These are phyloP conservation scores for Mortierella sp. DNA, from an alignment of 371 early-diverging fungal genomes.

Conservation along the genomic window DNA sequence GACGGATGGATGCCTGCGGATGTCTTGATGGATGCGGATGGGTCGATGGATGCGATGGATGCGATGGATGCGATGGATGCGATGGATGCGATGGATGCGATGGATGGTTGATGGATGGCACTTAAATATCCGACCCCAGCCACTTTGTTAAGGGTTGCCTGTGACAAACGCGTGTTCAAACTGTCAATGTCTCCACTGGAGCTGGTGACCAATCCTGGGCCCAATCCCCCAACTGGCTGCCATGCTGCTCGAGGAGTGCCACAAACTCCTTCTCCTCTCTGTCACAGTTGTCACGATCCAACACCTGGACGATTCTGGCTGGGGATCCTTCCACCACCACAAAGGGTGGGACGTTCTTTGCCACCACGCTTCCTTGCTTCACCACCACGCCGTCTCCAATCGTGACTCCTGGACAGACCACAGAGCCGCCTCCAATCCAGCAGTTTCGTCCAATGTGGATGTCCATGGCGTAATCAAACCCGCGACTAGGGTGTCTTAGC, in stretches of 20 bases:
- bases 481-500: not conserved
- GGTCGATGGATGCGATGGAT: slow-evolving; percentile 2
- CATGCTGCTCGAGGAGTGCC: too few species aligned
- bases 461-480: slow-evolving; percentile 56
- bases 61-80: slow-evolving; percentile 16
- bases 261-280: not conserved
- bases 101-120: too few species aligned
- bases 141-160: too few species aligned
- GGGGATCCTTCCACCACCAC: slow-evolving; percentile 84
- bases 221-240: too few species aligned
- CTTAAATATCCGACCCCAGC: too few species aligned
- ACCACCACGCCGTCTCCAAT: slow-evolving; percentile 74
- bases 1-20: slow-evolving; percentile 3
- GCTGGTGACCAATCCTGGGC: too few species aligned
- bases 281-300: slow-evolving; percentile 1
- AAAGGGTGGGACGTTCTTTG: slow-evolving; percentile 76
- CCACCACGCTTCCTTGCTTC: slow-evolving; percentile 72
- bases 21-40: not conserved
- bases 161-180: too few species aligned
- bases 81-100: slow-evolving; percentile 16
- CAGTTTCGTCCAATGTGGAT: slow-evolving; percentile 71
- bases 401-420: slow-evolving; percentile 82
- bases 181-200: too few species aligned
- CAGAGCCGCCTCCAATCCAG: slow-evolving; percentile 75
- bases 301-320: slow-evolving; percentile 66